Evolutionary conservation across 2,329 filamentous ascomycete genomes (phyloP).

Genomic region (Alternaria novae-zelandiae): DNA sequence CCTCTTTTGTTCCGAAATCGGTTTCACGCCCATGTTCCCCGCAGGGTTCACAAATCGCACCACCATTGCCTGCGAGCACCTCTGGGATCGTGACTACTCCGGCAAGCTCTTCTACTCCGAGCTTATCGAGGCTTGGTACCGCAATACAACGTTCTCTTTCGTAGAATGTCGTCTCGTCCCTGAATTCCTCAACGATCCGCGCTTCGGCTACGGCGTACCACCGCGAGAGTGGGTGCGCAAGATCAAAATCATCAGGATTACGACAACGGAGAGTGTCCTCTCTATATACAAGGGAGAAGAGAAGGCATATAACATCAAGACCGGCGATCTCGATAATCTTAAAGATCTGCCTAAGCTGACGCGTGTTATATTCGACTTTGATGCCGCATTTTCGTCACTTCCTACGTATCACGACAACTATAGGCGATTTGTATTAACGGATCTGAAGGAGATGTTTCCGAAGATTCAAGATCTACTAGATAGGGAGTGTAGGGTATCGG

Average conservation of each 20-base stretch:
- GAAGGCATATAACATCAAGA: background rate
- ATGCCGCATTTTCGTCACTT: background rate
- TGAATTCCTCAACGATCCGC: background rate
- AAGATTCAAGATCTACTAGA: background rate
- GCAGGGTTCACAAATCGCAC: background rate
- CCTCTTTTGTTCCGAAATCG: background rate
- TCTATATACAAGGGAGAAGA: background rate
- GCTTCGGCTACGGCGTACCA: background rate
- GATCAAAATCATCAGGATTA: background rate
- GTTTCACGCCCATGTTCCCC: background rate
- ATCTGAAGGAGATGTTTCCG: background rate
- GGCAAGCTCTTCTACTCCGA: background rate
- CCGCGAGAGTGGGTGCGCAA: background rate
- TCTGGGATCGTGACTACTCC: background rate
- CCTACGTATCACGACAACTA: background rate
- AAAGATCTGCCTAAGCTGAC: background rate
- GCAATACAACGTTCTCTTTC: background rate
- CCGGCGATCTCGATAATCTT: background rate
- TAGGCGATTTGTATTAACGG: background rate
- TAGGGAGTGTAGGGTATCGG: background rate
- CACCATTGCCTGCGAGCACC: background rate
- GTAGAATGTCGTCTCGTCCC: background rate
- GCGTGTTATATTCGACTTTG: background rate
- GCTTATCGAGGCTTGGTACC: background rate
- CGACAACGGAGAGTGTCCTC: background rate